Conservation (phyloP, 768 basidiomycete genomes). For the Pholiota microspora region DNA sequence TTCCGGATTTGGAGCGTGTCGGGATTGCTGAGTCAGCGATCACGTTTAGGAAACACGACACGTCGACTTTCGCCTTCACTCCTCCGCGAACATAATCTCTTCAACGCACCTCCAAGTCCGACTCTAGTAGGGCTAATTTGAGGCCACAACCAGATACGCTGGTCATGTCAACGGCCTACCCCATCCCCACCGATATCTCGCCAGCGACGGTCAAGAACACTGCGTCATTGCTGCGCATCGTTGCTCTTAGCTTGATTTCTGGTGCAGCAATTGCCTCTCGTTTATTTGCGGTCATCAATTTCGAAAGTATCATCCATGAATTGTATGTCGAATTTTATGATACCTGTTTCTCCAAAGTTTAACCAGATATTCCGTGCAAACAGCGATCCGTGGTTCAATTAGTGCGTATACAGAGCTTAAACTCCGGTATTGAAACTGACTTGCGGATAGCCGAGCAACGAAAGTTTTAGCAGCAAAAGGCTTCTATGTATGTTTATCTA, state of each 20-base stretch:
- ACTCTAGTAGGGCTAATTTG: constrained; percentile 6
- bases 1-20: constrained; percentile 19
- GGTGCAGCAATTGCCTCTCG: constrained; percentile 94
- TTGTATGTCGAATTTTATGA: constrained; percentile 61
- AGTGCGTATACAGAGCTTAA: constrained; percentile 52
- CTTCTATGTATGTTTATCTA: constrained; percentile 74
- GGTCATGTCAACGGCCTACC: constrained; percentile 75
- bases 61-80: constrained; percentile 25
- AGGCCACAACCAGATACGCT: constrained; percentile 13
- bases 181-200: constrained; percentile 69
- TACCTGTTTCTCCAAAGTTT: not conserved
- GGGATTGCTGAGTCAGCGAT: constrained; percentile 24
- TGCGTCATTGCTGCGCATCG: constrained; percentile 86
- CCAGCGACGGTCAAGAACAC: constrained; percentile 79
- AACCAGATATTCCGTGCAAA: constrained; percentile 11
- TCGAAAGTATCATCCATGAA: constrained; percentile 99
- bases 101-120: constrained; percentile 7
- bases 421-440: constrained; percentile 12
- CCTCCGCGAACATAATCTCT: constrained; percentile 10
- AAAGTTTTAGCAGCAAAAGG: constrained; percentile 87
- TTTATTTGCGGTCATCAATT: constrained; percentile 95
- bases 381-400: constrained; percentile 99
- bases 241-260: constrained; percentile 88
- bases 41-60: constrained; percentile 23
- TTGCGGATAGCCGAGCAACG: constrained; percentile 76